Evolutionary conservation across 2,329 filamentous ascomycete species (phyloP), one percentile per base, ranked within the genome.

Genomic region (Metarhizium humberi): DNA sequence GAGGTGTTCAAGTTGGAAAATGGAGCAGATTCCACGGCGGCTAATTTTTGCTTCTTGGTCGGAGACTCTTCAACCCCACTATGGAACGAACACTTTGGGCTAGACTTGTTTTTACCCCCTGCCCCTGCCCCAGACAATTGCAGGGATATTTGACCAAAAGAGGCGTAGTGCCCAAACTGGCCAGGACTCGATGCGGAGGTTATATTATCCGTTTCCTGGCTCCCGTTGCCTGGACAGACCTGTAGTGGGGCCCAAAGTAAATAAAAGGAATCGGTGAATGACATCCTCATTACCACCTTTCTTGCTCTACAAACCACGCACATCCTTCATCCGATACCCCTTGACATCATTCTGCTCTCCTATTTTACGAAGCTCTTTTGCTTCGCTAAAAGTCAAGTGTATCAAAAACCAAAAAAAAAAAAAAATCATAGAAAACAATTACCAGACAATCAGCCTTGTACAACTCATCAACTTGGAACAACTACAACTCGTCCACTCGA

Each of bases 211-310:
- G 60, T 32, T 2, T 18, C 13, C 13, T 13, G 30, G 30, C 20
- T 6, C 32, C 57, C 57, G 71, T 73, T 73, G 71, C 69, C 69
- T 60, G 66, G 69, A 60, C 68, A 72, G 62, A 61, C 5, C 14
- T 16, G 40, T 40, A 51, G 67, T 71, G 69, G 70, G 68, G 64
- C 67, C 34, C 55, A 66, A 71, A 68, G 73, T 76, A 75, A 76
- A 76, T 75, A 76, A 75, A 75, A 75, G 66, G 65, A 61, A 64
- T 57, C 61, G 57, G 54, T 63, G 58, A 59, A 58, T 59, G 59
- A 58, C 55, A 60, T 45, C 36, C 57, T 56, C 50, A 14, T 36
- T 25, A 43, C 40, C 32, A 45, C 57, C 54, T 55, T 62, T 64
- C 59, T 61, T 63, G 65, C 57, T 59, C 62, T 57, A 62, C 56